Conservation (phyloP, 129 eudicot species). For the Flaveria ramosissima region DNA sequence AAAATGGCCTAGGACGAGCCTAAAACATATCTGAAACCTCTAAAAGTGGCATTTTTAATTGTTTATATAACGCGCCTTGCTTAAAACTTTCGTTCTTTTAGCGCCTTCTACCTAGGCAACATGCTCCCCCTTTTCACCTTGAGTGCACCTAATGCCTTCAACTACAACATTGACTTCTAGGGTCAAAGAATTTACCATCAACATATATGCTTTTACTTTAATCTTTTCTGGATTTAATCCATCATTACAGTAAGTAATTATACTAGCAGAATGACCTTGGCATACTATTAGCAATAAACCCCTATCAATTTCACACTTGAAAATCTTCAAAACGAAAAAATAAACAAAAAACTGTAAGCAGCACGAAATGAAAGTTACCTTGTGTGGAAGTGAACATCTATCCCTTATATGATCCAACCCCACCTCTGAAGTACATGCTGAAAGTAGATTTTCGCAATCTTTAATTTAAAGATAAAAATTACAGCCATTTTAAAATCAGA, state of each 20-base stretch:
- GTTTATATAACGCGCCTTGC: no score
- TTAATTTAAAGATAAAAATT: not conserved
- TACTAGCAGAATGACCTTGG: not conserved
- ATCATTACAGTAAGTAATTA: not conserved
- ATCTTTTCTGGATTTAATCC: not conserved
- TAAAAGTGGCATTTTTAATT: no score
- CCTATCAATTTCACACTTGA: not conserved
- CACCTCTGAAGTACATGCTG: conserved; percentile 37
- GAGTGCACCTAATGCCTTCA: not conserved
- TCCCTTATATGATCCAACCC: conserved; percentile 35
- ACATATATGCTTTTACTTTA: not conserved
- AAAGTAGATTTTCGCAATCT: conserved; percentile 13
- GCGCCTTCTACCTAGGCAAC: no score
- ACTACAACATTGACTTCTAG: not conserved
- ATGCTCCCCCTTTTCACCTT: no score
- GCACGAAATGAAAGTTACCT: conserved; percentile 40
- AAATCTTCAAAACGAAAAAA: conserved; percentile 7
- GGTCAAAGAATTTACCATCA: conserved; percentile 14
- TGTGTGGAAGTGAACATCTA: conserved; percentile 33
- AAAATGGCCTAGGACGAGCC: no score
- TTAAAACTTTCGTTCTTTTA: no score
- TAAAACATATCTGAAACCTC: no score
- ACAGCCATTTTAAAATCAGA: not conserved
- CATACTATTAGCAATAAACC: not conserved
- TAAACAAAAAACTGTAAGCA: not conserved